A percentile compares a stretch with the other conserved stretches of the same genome.
These are phyloP conservation scores for Monoraphidium neglectum DNA, from an alignment of 139 green algal genomes.

Conservation along the genomic window DNA sequence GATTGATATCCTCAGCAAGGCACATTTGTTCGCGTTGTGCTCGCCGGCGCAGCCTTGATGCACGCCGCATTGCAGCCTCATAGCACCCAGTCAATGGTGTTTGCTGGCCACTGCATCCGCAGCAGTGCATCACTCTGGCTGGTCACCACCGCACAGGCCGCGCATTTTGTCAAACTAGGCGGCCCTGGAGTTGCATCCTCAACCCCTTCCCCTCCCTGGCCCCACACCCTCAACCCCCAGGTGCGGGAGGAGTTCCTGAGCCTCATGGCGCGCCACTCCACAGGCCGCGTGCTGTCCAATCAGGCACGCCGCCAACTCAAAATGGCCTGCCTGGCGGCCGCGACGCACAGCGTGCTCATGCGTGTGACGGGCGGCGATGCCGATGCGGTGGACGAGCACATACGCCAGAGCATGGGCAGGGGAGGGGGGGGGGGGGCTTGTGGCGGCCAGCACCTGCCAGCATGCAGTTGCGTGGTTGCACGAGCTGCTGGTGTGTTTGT, in stretches of 20 bases:
- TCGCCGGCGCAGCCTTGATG: not conserved
- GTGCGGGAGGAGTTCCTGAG: slow-evolving; percentile 1
- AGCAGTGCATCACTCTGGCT: no score
- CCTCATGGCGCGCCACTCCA: not conserved
- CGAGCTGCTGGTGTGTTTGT: no score
- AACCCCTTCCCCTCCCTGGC: no score
- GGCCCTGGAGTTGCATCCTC: not conserved
- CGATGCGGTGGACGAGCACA: slow-evolving; percentile 16
- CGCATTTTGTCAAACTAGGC: no score
- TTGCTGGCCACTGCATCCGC: no score
- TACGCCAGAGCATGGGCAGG: slow-evolving; percentile 11
- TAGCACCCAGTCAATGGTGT: no score
- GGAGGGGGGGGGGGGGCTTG: not conserved
- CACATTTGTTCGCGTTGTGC: not conserved
- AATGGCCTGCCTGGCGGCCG: slow-evolving; percentile 28
- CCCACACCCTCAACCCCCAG: no score
- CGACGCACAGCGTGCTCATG: slow-evolving; percentile 21
- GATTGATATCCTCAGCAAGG: not conserved
- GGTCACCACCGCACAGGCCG: no score
- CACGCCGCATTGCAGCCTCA: not conserved
- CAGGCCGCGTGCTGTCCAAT: slow-evolving; percentile 13
- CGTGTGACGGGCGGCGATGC: not conserved
- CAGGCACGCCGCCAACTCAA: slow-evolving; percentile 21
- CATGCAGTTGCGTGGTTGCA: not conserved
- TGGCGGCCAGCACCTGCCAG: no score